These are phyloP conservation scores for Cryptococcus hybrid DNA, from an alignment of 1,284 basidiomycete genomes.

Conservation along the genomic window DNA sequence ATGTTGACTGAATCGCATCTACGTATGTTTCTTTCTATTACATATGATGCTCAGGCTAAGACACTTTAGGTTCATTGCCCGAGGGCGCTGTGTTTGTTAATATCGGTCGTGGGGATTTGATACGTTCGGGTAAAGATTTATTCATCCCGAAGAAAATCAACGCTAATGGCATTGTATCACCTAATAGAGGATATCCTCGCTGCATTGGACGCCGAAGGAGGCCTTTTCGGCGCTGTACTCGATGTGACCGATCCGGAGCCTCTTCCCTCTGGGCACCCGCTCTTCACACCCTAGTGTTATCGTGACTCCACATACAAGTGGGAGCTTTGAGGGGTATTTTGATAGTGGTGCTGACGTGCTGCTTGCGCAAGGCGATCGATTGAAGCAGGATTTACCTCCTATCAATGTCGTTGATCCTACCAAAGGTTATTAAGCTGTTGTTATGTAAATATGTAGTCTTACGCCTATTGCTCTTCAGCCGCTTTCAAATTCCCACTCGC, in stretches of 20 bases:
- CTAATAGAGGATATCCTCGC: constrained; percentile 23
- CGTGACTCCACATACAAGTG: constrained; percentile 31
- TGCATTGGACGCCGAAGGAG: constrained; percentile 21
- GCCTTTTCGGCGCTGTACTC: constrained; percentile 32
- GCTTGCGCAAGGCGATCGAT: constrained; percentile 33
- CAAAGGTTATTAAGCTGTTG: constrained; percentile 9
- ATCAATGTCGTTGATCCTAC: constrained; percentile 13
- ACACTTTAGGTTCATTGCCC: constrained; percentile 18
- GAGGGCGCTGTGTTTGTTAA: constrained; percentile 43
- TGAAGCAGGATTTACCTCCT: constrained; percentile 19
- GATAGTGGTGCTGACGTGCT: constrained; percentile 24
- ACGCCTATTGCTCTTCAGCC: neutral
- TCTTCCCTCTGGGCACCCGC: constrained; percentile 26
- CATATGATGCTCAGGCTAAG: no score
- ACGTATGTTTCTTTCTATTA: no score
- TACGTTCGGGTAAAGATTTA: constrained; percentile 24
- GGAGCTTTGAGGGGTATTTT: constrained; percentile 28
- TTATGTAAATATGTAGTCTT: neutral
- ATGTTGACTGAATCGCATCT: constrained; percentile 5
- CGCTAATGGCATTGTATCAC: neutral
- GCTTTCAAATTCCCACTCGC: neutral
- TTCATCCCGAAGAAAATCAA: constrained; percentile 14
- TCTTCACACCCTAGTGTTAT: constrained; percentile 31
- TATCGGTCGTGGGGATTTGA: constrained; percentile 45
- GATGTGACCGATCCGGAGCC: constrained; percentile 46